Evolutionary conservation across 2,329 filamentous ascomycete genomes (phyloP).

Genomic region (Ciborinia camelliae): DNA sequence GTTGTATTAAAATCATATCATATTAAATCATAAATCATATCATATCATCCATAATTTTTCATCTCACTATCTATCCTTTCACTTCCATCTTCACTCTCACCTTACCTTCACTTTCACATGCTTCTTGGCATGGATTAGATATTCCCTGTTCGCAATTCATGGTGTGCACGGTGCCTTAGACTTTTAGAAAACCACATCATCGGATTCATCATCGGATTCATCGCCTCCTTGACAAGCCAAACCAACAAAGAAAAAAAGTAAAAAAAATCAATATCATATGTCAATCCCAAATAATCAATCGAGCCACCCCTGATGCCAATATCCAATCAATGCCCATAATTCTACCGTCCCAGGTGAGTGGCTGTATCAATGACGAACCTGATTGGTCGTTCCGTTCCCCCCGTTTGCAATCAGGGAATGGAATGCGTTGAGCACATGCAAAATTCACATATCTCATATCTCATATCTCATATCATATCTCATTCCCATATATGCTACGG

Average conservation of each 20-base stretch:
- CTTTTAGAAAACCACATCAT: no score
- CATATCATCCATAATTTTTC: no score
- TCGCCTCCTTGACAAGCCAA: no score
- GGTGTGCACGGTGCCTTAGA: no score
- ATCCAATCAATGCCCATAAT: neutral
- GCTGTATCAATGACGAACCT: neutral
- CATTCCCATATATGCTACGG: no score
- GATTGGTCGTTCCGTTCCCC: neutral
- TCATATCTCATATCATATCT: neutral
- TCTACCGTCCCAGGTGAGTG: neutral
- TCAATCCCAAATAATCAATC: neutral
- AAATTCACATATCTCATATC: slow-evolving; percentile 14
- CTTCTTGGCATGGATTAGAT: slow-evolving; percentile 3
- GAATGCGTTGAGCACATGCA: slow-evolving; percentile 12
- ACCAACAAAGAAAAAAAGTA: neutral
- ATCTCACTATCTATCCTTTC: no score
- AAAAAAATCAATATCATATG: neutral
- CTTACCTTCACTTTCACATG: slow-evolving; percentile 18
- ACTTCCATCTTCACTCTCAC: no score
- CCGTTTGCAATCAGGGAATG: slow-evolving; percentile 8
- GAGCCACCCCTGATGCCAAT: neutral
- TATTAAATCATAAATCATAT: no score
- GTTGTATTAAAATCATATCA: no score
- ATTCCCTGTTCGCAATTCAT: neutral
- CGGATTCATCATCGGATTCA: no score